Percentiles rank a stretch among this genome's conserved stretches.
These are phyloP conservation scores for Phaeosphaeria sp. DNA, from an alignment of 2,329 filamentous ascomycete species.

Conservation along the genomic window DNA sequence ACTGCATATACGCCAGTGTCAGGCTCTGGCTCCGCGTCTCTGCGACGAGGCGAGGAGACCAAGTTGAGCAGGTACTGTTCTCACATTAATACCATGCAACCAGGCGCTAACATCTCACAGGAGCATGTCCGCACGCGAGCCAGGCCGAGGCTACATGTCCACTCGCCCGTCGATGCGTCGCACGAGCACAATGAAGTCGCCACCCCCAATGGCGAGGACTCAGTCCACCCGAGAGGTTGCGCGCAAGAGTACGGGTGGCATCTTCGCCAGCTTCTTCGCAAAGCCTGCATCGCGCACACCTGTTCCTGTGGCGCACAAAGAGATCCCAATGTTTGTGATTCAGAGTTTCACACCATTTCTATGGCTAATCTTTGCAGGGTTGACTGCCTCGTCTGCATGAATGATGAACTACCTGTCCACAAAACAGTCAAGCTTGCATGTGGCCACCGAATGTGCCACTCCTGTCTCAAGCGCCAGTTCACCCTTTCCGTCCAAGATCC, in stretches of 20 bases:
- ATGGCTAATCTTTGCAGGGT: constrained; percentile 51
- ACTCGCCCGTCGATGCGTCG: constrained; percentile 39
- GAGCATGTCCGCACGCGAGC: constrained; percentile 31
- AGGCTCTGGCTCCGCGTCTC: constrained; percentile 40
- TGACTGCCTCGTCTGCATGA: constrained; percentile 75
- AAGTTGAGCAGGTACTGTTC: constrained; percentile 37
- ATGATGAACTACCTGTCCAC: constrained; percentile 68
- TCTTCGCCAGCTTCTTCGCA: constrained; percentile 43
- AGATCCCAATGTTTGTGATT: constrained; percentile 27
- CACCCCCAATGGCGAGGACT: constrained; percentile 32
- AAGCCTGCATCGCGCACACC: constrained; percentile 30
- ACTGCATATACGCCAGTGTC: constrained; percentile 41
- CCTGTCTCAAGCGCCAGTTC: constrained; percentile 78
- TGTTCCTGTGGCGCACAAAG: constrained; percentile 25
- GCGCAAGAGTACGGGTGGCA: constrained; percentile 41
- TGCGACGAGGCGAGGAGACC: constrained; percentile 37
- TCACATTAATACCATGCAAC: background rate
- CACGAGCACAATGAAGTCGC: constrained; percentile 36
- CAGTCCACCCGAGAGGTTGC: constrained; percentile 33
- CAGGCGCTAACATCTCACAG: background rate
- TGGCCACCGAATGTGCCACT: constrained; percentile 80
- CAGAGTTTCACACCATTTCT: background rate
- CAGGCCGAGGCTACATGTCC: constrained; percentile 33
- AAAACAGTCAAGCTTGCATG: constrained; percentile 77
- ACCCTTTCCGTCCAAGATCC: constrained; percentile 77